Conservation (phyloP, 352 stramenopile genomes). For the Phytophthora ramorum region DNA sequence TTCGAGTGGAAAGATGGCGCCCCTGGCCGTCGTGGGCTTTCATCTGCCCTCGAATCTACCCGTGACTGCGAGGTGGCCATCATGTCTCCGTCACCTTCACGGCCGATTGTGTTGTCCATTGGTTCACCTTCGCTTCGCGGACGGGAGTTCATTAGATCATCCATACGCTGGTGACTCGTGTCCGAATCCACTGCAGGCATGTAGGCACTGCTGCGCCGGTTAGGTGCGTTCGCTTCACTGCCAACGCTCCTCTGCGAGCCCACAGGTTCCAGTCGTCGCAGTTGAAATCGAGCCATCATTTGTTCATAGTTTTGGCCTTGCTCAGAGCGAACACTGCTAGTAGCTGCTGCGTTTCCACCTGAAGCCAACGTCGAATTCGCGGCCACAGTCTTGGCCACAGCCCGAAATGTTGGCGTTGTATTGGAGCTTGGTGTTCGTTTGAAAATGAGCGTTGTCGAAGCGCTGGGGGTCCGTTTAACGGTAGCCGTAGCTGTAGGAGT, state of each 20-base stretch:
- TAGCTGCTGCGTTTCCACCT: conserved; percentile 5
- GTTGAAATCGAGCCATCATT: conserved; percentile 64
- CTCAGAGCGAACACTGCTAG: conserved; percentile 2
- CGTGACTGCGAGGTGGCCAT: conserved; percentile 16
- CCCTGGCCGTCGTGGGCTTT: conserved; percentile 25
- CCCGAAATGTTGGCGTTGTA: conserved; percentile 10
- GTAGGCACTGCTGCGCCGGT: conserved; percentile 17
- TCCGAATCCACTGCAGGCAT: conserved; percentile 23
- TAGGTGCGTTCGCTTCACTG: background rate
- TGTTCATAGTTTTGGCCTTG: conserved; percentile 47
- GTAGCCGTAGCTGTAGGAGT: background rate
- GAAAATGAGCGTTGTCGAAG: conserved; percentile 7
- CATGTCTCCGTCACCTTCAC: conserved; percentile 11
- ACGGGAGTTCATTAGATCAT: conserved; percentile 23
- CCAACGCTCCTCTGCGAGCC: conserved; percentile 13
- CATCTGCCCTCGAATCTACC: conserved; percentile 16
- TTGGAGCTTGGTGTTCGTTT: conserved; percentile 23
- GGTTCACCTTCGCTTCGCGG: conserved; percentile 21
- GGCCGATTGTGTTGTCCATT: conserved; percentile 12
- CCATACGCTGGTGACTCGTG: conserved; percentile 16
- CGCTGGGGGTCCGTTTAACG: conserved; percentile 16
- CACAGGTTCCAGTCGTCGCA: conserved; percentile 35
- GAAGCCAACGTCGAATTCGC: conserved; percentile 4
- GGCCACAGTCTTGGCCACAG: conserved; percentile 24
- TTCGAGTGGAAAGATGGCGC: conserved; percentile 23